These are phyloP conservation scores for Cadophora luteo-olivacea DNA, from an alignment of 2,329 filamentous ascomycete genomes.

Conservation along the genomic window DNA sequence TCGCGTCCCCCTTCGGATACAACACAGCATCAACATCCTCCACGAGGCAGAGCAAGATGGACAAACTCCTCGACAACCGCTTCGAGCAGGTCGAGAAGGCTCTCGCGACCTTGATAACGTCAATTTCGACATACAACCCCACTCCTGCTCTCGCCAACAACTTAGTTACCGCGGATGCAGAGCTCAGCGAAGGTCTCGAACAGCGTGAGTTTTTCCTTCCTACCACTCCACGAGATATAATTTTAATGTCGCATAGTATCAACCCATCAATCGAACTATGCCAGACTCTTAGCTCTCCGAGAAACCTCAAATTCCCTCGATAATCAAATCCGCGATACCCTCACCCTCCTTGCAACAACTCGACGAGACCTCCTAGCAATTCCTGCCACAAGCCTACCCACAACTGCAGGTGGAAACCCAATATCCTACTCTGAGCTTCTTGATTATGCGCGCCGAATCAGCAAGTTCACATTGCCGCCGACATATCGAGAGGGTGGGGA, in stretches of 20 bases:
- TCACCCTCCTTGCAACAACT: conserved; percentile 72
- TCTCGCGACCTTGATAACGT: conserved; percentile 70
- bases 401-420: conserved; percentile 50
- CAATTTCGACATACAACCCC: conserved; percentile 82
- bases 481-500: conserved; percentile 36
- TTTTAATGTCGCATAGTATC: conserved; percentile 58
- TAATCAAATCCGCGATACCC: conserved; percentile 72
- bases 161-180: conserved; percentile 72
- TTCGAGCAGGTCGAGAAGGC: conserved; percentile 73
- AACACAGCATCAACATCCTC: not conserved
- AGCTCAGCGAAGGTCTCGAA: conserved; percentile 69
- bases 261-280: conserved; percentile 76
- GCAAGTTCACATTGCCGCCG: conserved; percentile 75
- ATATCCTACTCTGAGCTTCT: conserved; percentile 78
- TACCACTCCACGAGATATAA: not conserved
- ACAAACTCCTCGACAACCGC: conserved; percentile 64
- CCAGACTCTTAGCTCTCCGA: conserved; percentile 72
- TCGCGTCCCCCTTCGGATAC: not conserved
- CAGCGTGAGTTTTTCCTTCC: conserved; percentile 55
- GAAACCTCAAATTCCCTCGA: conserved; percentile 70
- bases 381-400: conserved; percentile 61
- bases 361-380: conserved; percentile 75
- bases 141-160: conserved; percentile 71
- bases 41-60: conserved; percentile 54
- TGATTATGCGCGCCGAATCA: conserved; percentile 79